Percentiles rank a stretch among this genome's conserved stretches.
phyloP scores from a whole-genome alignment of 768 basidiomycete genomes.

The Suillus subaureus region DNA sequence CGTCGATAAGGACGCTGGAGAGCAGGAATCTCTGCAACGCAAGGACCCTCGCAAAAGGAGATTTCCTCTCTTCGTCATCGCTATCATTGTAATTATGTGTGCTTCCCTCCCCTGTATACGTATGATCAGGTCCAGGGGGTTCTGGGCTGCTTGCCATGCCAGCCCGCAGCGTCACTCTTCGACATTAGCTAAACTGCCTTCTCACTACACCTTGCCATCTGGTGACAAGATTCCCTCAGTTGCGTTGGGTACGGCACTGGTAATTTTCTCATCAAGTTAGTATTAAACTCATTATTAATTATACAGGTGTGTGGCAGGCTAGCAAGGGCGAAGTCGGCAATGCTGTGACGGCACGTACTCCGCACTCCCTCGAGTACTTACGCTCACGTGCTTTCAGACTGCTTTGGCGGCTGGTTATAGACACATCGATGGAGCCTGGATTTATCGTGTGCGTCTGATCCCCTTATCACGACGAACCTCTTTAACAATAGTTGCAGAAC shows the following conservation, averaged over 20 bases:
- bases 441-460: slow-evolving; percentile 50
- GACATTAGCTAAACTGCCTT: slow-evolving; percentile 35
- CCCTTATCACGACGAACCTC: slow-evolving; percentile 9
- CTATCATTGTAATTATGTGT: slow-evolving; percentile 25
- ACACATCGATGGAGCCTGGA: slow-evolving; percentile 77
- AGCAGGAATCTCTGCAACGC: background rate
- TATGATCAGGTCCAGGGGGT: slow-evolving; percentile 23
- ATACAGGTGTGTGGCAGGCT: slow-evolving; percentile 65
- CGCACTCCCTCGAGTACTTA: no score
- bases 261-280: background rate
- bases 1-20: slow-evolving; percentile 17
- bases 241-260: slow-evolving; percentile 52
- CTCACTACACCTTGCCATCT: slow-evolving; percentile 61
- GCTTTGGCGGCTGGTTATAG: slow-evolving; percentile 66
- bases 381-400: slow-evolving; percentile 34
- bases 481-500: slow-evolving; percentile 42
- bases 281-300: slow-evolving; percentile 8
- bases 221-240: slow-evolving; percentile 70
- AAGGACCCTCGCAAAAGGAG: slow-evolving; percentile 20
- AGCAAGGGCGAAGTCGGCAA: slow-evolving; percentile 58
- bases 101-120: slow-evolving; percentile 20
- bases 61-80: slow-evolving; percentile 24
- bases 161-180: slow-evolving; percentile 25
- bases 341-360: slow-evolving; percentile 58
- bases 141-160: slow-evolving; percentile 22